Evolutionary conservation across 805 yeast genomes (phyloP).

Genomic region (Candida dajiaensis): DNA sequence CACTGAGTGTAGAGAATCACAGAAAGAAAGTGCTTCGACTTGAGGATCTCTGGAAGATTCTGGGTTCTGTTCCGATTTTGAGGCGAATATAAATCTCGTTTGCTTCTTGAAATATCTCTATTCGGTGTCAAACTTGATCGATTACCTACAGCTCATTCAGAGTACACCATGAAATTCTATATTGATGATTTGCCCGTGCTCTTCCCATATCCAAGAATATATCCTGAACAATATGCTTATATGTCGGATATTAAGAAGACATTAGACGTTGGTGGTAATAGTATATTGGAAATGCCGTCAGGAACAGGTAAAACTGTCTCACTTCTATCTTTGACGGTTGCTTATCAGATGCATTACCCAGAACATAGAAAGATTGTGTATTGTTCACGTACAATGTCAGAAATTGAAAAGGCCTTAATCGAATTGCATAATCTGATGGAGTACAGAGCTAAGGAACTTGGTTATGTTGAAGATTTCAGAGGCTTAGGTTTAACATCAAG

Average conservation of each 20-base stretch:
- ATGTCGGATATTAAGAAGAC: conserved; percentile 95
- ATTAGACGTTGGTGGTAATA: conserved; percentile 92
- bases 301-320: conserved; percentile 98
- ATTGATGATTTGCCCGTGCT: conserved; percentile 95
- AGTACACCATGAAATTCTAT: conserved; percentile 41
- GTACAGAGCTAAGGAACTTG: conserved; percentile 75
- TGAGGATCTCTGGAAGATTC: neutral
- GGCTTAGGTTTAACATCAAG: conserved; percentile 93
- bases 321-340: conserved; percentile 81
- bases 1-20: neutral
- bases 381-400: conserved; percentile 99
- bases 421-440: conserved; percentile 88
- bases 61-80: neutral
- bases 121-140: neutral
- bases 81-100: no score
- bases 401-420: conserved; percentile 93
- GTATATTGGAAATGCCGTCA: conserved; percentile 98
- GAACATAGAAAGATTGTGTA: conserved; percentile 92
- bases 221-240: conserved; percentile 97
- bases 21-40: neutral
- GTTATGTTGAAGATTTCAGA: conserved; percentile 82
- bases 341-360: conserved; percentile 92
- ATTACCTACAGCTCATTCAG: neutral
- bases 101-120: no score
- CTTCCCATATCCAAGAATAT: conserved; percentile 94